Conservation (phyloP, 176 grass and related monocot species). For the Hyparrhenia diplandra region DNA sequence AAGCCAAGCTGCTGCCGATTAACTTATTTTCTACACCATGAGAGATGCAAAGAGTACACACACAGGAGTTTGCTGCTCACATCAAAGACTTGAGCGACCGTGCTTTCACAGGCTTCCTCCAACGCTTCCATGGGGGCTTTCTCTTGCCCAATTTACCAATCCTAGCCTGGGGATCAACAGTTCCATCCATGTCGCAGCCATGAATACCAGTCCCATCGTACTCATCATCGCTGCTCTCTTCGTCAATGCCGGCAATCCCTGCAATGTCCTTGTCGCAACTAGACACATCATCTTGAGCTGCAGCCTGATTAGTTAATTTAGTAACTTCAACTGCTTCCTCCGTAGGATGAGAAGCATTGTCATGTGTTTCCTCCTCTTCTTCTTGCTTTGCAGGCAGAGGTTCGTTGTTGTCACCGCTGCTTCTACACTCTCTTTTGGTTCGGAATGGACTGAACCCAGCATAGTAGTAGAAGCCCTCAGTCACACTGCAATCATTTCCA, state of each 20-base stretch:
- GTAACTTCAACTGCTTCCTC: not conserved
- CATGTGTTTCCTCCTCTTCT: not conserved
- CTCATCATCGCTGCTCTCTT: conserved; percentile 33
- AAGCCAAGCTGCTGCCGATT: not conserved
- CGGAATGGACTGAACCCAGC: conserved; percentile 37
- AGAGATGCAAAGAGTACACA: not conserved
- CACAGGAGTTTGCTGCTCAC: not conserved
- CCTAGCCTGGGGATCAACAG: not conserved
- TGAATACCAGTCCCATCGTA: not conserved
- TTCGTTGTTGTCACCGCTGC: not conserved
- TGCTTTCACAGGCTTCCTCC: conserved; percentile 57
- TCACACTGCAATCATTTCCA: not conserved
- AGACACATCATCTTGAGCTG: not conserved
- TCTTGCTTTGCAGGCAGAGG: not conserved
- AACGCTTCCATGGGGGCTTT: conserved; percentile 11
- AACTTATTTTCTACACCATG: not conserved
- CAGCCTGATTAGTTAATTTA: not conserved
- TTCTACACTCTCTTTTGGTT: conserved; percentile 33
- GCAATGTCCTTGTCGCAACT: not conserved
- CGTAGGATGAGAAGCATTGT: not conserved
- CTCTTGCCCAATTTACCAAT: not conserved
- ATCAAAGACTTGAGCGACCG: conserved; percentile 49
- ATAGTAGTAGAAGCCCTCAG: conserved; percentile 47
- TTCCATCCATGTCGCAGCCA: not conserved
- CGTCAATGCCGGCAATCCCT: conserved; percentile 2